These are phyloP conservation scores for Chlorella vulgaris DNA, from an alignment of 139 green algal species.

Conservation along the genomic window DNA sequence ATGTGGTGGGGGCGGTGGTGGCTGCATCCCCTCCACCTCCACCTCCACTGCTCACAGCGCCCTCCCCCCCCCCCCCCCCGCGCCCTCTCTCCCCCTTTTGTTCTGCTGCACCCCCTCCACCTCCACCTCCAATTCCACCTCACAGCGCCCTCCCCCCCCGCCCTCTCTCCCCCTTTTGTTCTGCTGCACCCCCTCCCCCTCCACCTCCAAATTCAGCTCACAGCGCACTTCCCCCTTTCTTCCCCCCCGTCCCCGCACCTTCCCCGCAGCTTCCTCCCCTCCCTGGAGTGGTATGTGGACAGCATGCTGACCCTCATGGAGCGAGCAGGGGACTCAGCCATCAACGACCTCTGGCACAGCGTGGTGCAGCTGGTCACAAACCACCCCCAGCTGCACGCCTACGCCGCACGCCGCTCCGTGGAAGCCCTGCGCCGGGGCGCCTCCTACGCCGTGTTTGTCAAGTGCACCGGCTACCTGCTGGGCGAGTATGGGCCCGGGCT, in stretches of 20 bases:
- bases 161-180: neutral
- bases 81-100: neutral
- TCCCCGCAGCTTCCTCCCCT: slow-evolving; percentile 53
- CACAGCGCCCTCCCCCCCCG: too few relatives aligned
- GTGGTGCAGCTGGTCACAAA: slow-evolving; percentile 93
- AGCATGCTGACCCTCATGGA: slow-evolving; percentile 91
- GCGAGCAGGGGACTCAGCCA: slow-evolving; percentile 89
- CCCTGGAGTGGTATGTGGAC: slow-evolving; percentile 90
- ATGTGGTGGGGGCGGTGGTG: neutral
- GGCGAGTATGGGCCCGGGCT: slow-evolving; percentile 90
- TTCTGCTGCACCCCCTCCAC: neutral
- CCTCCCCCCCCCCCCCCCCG: too few relatives aligned
- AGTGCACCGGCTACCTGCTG: slow-evolving; percentile 83
- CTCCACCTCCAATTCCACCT: too few relatives aligned
- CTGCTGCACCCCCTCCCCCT: neutral
- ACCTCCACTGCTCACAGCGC: too few relatives aligned
- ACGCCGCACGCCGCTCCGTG: slow-evolving; percentile 73
- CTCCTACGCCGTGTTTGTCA: slow-evolving; percentile 77
- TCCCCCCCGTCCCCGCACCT: neutral
- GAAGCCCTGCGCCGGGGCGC: slow-evolving; percentile 69
- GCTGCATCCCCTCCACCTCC: too few relatives aligned
- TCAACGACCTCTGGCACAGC: slow-evolving; percentile 96
- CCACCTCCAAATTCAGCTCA: neutral
- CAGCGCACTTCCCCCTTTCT: too few relatives aligned
- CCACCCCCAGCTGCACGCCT: slow-evolving; percentile 85